Evolutionary conservation across 2,329 filamentous ascomycete species (phyloP).

Genomic region (Aspergillus sp.): DNA sequence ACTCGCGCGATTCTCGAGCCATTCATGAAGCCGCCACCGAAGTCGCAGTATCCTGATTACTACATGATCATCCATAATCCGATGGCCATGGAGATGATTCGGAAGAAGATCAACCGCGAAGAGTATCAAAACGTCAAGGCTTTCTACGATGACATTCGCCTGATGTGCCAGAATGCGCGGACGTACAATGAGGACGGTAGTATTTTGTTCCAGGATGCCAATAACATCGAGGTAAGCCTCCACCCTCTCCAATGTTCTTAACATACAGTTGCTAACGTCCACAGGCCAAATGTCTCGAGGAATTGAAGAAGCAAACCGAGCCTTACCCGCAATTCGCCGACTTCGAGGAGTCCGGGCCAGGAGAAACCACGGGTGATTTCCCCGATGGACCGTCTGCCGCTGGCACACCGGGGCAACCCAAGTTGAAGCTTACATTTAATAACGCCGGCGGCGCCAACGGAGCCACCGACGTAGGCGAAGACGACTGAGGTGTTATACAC

Average conservation of each 20-base stretch:
- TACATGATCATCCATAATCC: slow-evolving; percentile 87
- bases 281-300: slow-evolving; percentile 44
- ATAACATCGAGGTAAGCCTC: slow-evolving; percentile 72
- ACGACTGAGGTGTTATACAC: slow-evolving; percentile 7
- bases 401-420: slow-evolving; percentile 50
- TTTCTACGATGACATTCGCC: slow-evolving; percentile 70
- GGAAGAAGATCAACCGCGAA: slow-evolving; percentile 90
- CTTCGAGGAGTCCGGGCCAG: slow-evolving; percentile 44
- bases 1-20: slow-evolving; percentile 84
- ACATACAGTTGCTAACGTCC: slow-evolving; percentile 3
- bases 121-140: slow-evolving; percentile 77
- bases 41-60: slow-evolving; percentile 87
- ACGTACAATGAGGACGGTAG: slow-evolving; percentile 97
- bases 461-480: slow-evolving; percentile 13
- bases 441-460: slow-evolving; percentile 27
- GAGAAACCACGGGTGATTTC: slow-evolving; percentile 41
- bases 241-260: slow-evolving; percentile 4
- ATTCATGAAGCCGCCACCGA: slow-evolving; percentile 84
- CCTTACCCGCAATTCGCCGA: slow-evolving; percentile 50
- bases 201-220: slow-evolving; percentile 83
- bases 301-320: slow-evolving; percentile 46
- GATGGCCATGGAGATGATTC: slow-evolving; percentile 93
- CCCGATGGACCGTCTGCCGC: slow-evolving; percentile 51
- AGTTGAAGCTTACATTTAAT: slow-evolving; percentile 59
- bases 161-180: slow-evolving; percentile 83